Conservation (phyloP, 164 flowering plant genomes). For the Malania oleifera region DNA sequence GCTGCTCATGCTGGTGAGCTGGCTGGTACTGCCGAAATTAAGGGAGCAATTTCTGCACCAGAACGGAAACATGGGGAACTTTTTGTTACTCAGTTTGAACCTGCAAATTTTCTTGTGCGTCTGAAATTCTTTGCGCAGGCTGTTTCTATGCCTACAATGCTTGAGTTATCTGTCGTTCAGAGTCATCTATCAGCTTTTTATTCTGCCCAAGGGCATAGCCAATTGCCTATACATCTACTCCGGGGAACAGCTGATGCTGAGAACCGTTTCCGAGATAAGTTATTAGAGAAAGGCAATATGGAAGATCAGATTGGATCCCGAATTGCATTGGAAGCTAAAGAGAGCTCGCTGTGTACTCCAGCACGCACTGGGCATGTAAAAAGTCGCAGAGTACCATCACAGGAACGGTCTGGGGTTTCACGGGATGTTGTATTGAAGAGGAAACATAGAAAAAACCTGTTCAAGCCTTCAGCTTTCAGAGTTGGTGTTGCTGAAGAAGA, state of each 20-base stretch:
- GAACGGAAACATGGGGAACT: conserved; percentile 21
- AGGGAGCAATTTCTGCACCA: conserved; percentile 28
- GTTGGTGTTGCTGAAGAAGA: conserved; percentile 12
- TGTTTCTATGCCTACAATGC: conserved; percentile 24
- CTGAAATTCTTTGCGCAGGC: conserved; percentile 37
- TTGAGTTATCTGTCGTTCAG: conserved; percentile 39
- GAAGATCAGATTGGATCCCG: conserved; percentile 13
- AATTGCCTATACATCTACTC: conserved; percentile 37
- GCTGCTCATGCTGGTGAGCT: neutral
- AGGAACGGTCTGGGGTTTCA: neutral
- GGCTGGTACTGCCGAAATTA: conserved; percentile 16
- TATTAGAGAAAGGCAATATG: neutral
- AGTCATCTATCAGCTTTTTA: conserved; percentile 49
- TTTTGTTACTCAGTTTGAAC: conserved; percentile 34
- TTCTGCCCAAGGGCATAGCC: conserved; percentile 36
- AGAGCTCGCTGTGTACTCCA: neutral
- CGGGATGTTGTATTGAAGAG: conserved; percentile 8
- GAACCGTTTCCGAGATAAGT: conserved; percentile 14
- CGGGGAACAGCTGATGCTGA: conserved; percentile 22
- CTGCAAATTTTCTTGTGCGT: conserved; percentile 29
- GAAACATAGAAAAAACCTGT: conserved; percentile 22
- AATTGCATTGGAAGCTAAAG: neutral
- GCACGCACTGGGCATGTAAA: neutral
- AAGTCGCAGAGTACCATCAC: neutral
- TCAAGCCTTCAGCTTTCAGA: conserved; percentile 16